Evolutionary conservation across 1,284 basidiomycete genomes (phyloP).

Genomic region (Malassezia dermatis): DNA sequence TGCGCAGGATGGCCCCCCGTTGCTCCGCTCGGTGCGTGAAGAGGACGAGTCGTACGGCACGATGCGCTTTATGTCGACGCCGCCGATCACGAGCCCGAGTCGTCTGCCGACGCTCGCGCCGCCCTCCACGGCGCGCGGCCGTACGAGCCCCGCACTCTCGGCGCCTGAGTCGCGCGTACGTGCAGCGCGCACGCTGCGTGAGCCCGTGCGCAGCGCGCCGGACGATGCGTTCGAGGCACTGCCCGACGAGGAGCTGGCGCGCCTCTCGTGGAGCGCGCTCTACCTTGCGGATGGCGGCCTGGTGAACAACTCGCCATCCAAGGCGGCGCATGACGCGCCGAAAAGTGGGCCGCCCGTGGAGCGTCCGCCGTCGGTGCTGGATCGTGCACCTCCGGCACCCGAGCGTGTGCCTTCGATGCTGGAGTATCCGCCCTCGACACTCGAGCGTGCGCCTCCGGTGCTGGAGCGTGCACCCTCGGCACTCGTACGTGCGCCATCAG

Average conservation of each 20-base stretch:
- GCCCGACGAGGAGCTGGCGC: not conserved
- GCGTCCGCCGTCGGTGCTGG: not conserved
- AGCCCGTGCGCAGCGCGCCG: not conserved
- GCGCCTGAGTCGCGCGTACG: not conserved
- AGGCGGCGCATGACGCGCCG: not conserved
- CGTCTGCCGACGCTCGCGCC: not conserved
- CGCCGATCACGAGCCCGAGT: not conserved
- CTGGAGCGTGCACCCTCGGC: not conserved
- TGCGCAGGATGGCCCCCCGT: not conserved
- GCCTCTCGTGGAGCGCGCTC: not conserved
- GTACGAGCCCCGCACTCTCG: not conserved
- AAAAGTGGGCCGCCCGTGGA: not conserved
- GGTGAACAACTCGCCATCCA: not conserved
- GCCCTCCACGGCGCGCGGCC: not conserved
- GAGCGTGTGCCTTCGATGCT: too few species aligned
- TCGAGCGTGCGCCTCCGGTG: not conserved
- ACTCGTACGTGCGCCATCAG: not conserved
- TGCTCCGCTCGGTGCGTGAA: constrained; percentile 3
- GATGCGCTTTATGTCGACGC: not conserved
- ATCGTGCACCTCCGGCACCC: too few species aligned
- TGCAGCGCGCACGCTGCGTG: not conserved
- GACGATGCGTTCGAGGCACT: not conserved
- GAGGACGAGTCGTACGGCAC: constrained; percentile 1
- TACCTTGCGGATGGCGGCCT: not conserved
- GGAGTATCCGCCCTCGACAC: too few species aligned